A percentile compares a stretch with the other conserved stretches of the same genome.
Evolutionary conservation across 371 early-diverging fungal species (phyloP).

Genomic region (Mortierella sp.): DNA sequence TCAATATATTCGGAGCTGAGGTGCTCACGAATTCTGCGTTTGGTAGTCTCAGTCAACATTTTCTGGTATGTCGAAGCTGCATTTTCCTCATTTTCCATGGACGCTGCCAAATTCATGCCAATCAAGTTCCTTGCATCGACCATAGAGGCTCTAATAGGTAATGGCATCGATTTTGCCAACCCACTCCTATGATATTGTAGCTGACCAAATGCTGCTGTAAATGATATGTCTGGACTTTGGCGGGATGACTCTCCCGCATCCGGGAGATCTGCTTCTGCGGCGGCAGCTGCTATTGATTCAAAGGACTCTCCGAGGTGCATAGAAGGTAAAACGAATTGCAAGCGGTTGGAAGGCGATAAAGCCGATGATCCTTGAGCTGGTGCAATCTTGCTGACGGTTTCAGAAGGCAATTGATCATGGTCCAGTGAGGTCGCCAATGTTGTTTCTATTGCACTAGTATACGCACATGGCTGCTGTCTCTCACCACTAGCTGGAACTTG

Average conservation of each 20-base stretch:
- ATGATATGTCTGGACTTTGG: not conserved
- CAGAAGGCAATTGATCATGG: not conserved
- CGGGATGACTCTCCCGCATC: not conserved
- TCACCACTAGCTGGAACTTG: not conserved
- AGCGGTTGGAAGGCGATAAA: constrained; percentile 23
- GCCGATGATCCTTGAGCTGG: not conserved
- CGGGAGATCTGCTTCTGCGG: not conserved
- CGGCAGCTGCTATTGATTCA: constrained; percentile 7
- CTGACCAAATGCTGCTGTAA: not conserved
- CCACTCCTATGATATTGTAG: constrained; percentile 5
- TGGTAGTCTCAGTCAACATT: constrained; percentile 23
- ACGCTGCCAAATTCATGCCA: not conserved
- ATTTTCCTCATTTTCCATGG: not conserved
- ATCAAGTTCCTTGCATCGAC: not conserved
- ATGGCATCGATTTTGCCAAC: constrained; percentile 26
- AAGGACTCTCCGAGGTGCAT: constrained; percentile 47
- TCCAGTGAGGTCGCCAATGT: too few relatives aligned
- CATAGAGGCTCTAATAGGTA: constrained; percentile 37
- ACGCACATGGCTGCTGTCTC: not conserved
- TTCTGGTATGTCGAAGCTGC: constrained; percentile 1
- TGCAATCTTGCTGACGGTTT: not conserved
- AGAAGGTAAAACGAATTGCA: constrained; percentile 40
- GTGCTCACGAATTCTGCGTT: constrained; percentile 25
- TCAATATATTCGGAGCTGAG: constrained; percentile 44
- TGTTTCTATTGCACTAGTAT: not conserved